Percentiles rank a stretch among this genome's conserved stretches.
Conservation (phyloP, 345 rosid genomes). For the Brassica rapa region DNA sequence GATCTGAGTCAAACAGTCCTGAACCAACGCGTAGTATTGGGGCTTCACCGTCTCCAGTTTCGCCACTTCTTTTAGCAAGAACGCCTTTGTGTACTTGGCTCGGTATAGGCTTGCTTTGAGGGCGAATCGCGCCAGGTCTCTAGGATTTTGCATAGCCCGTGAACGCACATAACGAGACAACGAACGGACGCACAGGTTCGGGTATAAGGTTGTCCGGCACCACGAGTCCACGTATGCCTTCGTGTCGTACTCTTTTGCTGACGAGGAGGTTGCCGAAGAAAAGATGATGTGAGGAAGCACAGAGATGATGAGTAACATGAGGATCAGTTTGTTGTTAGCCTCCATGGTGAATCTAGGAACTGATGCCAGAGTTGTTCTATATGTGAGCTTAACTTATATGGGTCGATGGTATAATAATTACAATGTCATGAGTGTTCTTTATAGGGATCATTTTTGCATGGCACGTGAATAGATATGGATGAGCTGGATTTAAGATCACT, state of each 20-base stretch:
- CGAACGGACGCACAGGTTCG: conserved; percentile 51
- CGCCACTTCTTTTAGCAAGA: conserved; percentile 20
- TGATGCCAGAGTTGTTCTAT: conserved; percentile 4
- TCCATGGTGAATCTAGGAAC: conserved; percentile 19
- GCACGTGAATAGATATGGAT: conserved; percentile 32
- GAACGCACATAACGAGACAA: conserved; percentile 51
- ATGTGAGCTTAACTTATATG: neutral
- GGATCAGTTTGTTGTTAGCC: conserved; percentile 23
- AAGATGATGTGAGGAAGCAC: conserved; percentile 26
- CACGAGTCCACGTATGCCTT: conserved; percentile 48
- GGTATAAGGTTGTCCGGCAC: conserved; percentile 65
- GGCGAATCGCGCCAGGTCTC: conserved; percentile 64
- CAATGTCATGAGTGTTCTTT: neutral
- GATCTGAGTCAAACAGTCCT: conserved; percentile 67
- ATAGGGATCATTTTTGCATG: conserved; percentile 7
- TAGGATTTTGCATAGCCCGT: conserved; percentile 46
- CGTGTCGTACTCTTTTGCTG: conserved; percentile 27
- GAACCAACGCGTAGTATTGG: conserved; percentile 48
- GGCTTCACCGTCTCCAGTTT: conserved; percentile 45
- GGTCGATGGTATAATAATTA: neutral
- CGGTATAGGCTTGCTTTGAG: conserved; percentile 61
- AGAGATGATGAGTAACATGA: conserved; percentile 19
- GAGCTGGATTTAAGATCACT: conserved; percentile 41
- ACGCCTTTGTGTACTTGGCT: conserved; percentile 53
- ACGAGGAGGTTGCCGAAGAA: conserved; percentile 13